A percentile compares a stretch with the other conserved stretches of the same genome.
phyloP scores from a whole-genome alignment of 2,329 filamentous ascomycete genomes.

The Seiridium cupressi region DNA sequence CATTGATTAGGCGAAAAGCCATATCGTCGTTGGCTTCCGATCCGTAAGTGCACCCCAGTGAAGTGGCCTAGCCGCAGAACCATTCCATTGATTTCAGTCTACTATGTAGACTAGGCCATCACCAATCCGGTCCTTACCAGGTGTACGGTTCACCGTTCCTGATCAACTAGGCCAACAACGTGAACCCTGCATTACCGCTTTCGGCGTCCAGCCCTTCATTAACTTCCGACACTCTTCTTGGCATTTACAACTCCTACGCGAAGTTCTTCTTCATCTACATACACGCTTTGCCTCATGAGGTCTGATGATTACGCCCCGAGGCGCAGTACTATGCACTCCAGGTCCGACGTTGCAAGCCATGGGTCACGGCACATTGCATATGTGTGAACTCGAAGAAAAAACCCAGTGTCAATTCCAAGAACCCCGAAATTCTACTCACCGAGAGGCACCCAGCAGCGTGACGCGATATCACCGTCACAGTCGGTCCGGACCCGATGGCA shows the following conservation, averaged over 20 bases:
- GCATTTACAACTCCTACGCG: too few species aligned
- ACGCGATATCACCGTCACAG: neutral
- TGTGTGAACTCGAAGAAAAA: too few species aligned
- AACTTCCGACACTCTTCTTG: neutral
- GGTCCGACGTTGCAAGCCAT: too few species aligned
- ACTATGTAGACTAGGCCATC: too few species aligned
- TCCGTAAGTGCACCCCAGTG: neutral
- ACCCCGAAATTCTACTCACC: too few species aligned
- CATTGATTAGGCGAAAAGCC: neutral
- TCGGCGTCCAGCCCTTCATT: neutral
- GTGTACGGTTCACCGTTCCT: constrained; percentile 4
- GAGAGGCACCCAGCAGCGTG: neutral
- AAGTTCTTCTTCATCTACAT: too few species aligned
- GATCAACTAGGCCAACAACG: neutral
- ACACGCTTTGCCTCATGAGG: too few species aligned
- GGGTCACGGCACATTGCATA: too few species aligned
- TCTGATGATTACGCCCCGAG: too few species aligned
- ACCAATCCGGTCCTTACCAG: neutral
- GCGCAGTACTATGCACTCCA: too few species aligned
- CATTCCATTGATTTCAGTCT: too few species aligned
- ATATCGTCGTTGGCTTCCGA: neutral
- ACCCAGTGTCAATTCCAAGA: too few species aligned
- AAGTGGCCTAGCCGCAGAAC: neutral
- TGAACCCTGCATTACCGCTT: neutral
- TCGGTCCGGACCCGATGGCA: neutral